Conservation (phyloP, 805 yeast species). For the Barnettozyma populi region DNA sequence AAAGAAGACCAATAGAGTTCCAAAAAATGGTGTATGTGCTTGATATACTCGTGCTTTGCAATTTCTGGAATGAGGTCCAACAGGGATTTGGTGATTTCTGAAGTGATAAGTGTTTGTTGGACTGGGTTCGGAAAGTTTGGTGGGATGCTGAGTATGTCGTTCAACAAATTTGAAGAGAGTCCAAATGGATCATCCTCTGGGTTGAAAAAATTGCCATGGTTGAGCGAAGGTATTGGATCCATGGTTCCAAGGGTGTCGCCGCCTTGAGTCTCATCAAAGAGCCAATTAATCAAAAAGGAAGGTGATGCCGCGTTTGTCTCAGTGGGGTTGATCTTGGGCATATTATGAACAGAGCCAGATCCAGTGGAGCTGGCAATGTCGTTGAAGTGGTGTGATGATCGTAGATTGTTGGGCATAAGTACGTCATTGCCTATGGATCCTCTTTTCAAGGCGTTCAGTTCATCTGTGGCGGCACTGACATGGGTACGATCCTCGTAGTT, state of each 20-base stretch:
- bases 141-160: constrained; percentile 25
- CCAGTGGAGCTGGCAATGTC: neutral
- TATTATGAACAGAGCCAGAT: neutral
- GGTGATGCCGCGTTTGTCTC: constrained; percentile 18
- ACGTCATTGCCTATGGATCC: constrained; percentile 9
- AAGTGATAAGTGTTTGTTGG: constrained; percentile 23
- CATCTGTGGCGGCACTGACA: constrained; percentile 27
- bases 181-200: constrained; percentile 28
- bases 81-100: constrained; percentile 17
- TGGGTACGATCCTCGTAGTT: constrained; percentile 18
- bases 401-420: neutral
- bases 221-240: constrained; percentile 17
- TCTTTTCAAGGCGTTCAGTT: constrained; percentile 20
- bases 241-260: constrained; percentile 5
- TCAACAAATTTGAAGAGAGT: constrained; percentile 22
- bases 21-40: constrained; percentile 21
- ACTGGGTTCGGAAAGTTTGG: constrained; percentile 28
- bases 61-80: constrained; percentile 20
- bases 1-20: constrained; percentile 25
- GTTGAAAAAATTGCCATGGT: constrained; percentile 23
- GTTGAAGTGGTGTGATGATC: neutral
- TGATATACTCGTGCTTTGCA: constrained; percentile 18
- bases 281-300: constrained; percentile 24
- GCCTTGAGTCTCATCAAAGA: constrained; percentile 23
- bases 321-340: neutral